Conservation (phyloP, 2,329 filamentous ascomycete species). For the Nigrospora oryzae region DNA sequence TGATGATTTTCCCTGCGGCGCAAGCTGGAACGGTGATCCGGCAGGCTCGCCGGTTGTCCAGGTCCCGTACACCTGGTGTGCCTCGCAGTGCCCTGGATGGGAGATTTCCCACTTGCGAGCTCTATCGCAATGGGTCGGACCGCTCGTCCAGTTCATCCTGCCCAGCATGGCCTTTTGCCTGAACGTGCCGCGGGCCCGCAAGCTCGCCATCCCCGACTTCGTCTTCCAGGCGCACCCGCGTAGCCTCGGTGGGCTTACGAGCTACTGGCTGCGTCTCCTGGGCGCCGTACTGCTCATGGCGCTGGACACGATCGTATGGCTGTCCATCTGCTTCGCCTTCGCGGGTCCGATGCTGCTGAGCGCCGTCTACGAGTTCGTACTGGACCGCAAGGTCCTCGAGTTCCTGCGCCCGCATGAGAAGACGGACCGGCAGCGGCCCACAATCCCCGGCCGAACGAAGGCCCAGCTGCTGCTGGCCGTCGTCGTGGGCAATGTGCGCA, state of each 20-base stretch:
- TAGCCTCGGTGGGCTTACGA: slow-evolving; percentile 25
- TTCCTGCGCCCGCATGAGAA: slow-evolving; percentile 14
- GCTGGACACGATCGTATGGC: slow-evolving; percentile 17
- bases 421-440: slow-evolving; percentile 1
- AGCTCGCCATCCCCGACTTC: slow-evolving; percentile 23
- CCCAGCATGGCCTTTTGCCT: slow-evolving; percentile 25
- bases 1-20: slow-evolving; percentile 18
- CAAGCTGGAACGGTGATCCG: slow-evolving; percentile 12
- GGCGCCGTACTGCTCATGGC: slow-evolving; percentile 14
- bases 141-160: slow-evolving; percentile 24
- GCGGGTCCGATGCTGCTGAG: slow-evolving; percentile 19
- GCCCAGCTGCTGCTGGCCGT: slow-evolving; percentile 19
- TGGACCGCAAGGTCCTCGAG: slow-evolving; percentile 19
- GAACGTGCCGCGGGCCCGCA: slow-evolving; percentile 12
- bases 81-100: slow-evolving; percentile 18
- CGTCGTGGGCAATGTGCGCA: slow-evolving; percentile 20
- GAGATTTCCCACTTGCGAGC: slow-evolving; percentile 15
- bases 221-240: slow-evolving; percentile 55
- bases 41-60: slow-evolving; percentile 12
- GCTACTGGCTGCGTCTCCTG: slow-evolving; percentile 16
- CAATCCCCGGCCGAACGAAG: slow-evolving; percentile 9
- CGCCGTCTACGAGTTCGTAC: slow-evolving; percentile 19
- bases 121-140: slow-evolving; percentile 22
- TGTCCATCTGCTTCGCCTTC: slow-evolving; percentile 19
- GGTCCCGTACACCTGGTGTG: slow-evolving; percentile 20